Conservation (phyloP, 1,139 yeast species). For the Sugiyamaella castrensis region DNA sequence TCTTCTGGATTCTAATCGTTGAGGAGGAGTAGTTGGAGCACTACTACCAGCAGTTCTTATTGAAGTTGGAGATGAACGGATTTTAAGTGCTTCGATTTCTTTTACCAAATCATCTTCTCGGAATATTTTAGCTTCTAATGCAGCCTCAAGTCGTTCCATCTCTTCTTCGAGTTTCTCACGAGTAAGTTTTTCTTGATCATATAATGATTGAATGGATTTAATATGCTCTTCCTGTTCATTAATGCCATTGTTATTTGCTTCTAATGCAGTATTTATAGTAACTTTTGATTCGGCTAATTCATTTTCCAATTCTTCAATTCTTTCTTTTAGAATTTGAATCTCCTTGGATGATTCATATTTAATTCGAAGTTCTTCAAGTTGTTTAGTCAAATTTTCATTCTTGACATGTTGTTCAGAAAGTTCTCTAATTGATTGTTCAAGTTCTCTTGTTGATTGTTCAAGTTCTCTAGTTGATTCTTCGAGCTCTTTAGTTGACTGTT, state of each 20-base stretch:
- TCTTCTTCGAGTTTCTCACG: constrained; percentile 24
- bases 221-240: neutral
- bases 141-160: constrained; percentile 31
- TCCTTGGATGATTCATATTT: no score
- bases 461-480: no score
- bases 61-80: constrained; percentile 19
- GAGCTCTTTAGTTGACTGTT: neutral
- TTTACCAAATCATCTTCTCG: constrained; percentile 32
- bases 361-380: constrained; percentile 8
- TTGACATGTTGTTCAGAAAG: neutral
- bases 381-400: constrained; percentile 4
- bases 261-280: neutral
- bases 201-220: neutral
- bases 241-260: neutral
- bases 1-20: no score
- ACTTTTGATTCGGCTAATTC: constrained; percentile 9
- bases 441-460: constrained; percentile 2
- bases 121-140: constrained; percentile 34
- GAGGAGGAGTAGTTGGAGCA: constrained; percentile 4
- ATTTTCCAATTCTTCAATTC: constrained; percentile 17
- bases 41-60: constrained; percentile 8
- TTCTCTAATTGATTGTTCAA: constrained; percentile 10
- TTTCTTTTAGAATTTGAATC: constrained; percentile 11
- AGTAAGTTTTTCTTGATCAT: constrained; percentile 6
- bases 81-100: constrained; percentile 33